These are phyloP conservation scores for Stentor coeruleus DNA, from an alignment of 73 alveolate genomes.

Conservation along the genomic window DNA sequence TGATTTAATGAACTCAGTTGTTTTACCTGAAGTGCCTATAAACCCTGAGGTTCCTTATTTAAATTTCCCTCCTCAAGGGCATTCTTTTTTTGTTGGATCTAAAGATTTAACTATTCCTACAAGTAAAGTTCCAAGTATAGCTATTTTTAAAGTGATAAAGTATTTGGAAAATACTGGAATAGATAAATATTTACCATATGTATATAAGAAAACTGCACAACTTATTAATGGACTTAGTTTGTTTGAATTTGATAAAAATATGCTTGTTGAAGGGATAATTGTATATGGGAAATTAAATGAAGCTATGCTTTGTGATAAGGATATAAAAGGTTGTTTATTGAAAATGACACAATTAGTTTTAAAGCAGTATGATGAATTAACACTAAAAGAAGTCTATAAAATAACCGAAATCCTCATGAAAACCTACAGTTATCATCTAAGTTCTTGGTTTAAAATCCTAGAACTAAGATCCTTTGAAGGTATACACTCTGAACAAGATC, in stretches of 20 bases:
- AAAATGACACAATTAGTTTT: not conserved
- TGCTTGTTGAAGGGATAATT: not conserved
- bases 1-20: not conserved
- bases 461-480: not conserved
- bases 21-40: not conserved
- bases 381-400: not conserved
- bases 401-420: not conserved
- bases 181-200: not conserved
- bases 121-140: not conserved
- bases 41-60: not conserved
- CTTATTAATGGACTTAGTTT: not conserved
- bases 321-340: not conserved
- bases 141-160: not conserved
- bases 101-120: conserved; percentile 1
- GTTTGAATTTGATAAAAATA: not conserved
- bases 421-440: not conserved
- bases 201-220: not conserved
- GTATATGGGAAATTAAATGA: not conserved
- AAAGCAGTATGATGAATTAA: not conserved
- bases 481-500: not conserved
- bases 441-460: not conserved
- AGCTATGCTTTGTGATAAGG: not conserved
- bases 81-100: not conserved
- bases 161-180: not conserved
- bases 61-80: not conserved